Percentiles rank a stretch among this genome's conserved stretches.
These are phyloP conservation scores for Sicyos edulis DNA, from an alignment of 306 rosid species.

Conservation along the genomic window DNA sequence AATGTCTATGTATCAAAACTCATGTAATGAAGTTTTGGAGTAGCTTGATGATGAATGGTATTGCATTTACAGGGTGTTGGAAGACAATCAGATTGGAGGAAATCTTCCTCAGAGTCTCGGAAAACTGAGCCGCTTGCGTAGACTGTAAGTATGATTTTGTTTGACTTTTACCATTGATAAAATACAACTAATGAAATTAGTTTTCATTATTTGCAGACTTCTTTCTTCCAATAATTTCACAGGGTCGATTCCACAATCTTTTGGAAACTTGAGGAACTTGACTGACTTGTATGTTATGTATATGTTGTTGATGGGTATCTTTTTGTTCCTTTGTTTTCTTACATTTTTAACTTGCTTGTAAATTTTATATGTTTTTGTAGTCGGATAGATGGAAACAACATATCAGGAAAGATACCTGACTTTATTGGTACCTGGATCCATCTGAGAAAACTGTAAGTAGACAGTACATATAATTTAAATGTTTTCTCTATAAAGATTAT, in stretches of 20 bases:
- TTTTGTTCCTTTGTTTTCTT: background rate
- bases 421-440: conserved; percentile 64
- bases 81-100: conserved; percentile 51
- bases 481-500: too few species aligned
- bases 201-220: background rate
- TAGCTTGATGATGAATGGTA: conserved; percentile 3
- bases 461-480: too few species aligned
- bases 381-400: conserved; percentile 54
- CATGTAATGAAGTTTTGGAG: background rate
- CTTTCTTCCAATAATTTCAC: conserved; percentile 54
- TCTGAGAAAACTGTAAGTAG: conserved; percentile 43
- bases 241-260: conserved; percentile 53
- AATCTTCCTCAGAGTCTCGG: conserved; percentile 55
- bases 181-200: background rate
- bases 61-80: conserved; percentile 40
- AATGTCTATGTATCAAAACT: background rate
- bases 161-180: background rate
- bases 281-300: conserved; percentile 45
- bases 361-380: conserved; percentile 36
- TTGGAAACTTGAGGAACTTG: conserved; percentile 47
- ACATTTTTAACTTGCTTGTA: background rate
- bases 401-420: conserved; percentile 51
- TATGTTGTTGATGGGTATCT: background rate
- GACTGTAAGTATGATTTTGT: conserved; percentile 38
- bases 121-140: conserved; percentile 34